These are phyloP conservation scores for Epithele typhae DNA, from an alignment of 768 basidiomycete genomes.

Conservation along the genomic window DNA sequence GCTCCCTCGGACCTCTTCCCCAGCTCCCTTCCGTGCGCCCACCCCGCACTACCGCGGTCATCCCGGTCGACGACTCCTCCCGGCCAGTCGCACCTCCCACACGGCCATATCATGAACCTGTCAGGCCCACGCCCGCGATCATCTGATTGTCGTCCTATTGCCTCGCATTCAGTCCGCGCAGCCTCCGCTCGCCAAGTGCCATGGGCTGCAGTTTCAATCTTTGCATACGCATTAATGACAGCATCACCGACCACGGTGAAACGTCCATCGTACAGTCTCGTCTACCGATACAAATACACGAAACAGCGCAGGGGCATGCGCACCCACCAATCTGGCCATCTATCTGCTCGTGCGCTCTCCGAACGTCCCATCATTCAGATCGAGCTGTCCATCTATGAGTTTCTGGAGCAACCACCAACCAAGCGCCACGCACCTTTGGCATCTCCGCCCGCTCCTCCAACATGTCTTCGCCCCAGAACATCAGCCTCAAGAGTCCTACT, in stretches of 20 bases:
- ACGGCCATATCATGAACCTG: conserved; percentile 10
- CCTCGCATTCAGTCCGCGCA: too few species aligned
- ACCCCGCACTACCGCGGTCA: neutral
- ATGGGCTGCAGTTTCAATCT: too few species aligned
- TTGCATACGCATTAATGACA: too few species aligned
- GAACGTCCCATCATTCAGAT: conserved; percentile 24
- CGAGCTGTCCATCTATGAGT: conserved; percentile 12
- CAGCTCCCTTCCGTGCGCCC: neutral
- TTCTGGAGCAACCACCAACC: neutral
- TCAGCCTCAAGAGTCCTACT: conserved; percentile 72
- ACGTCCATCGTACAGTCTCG: conserved; percentile 6
- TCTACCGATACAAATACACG: conserved; percentile 5
- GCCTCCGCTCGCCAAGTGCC: neutral
- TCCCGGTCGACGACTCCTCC: neutral
- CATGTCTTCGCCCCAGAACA: conserved; percentile 85
- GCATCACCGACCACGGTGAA: neutral
- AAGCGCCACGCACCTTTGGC: conserved; percentile 54
- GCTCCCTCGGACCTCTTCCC: conserved; percentile 2
- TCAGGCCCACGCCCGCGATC: conserved; percentile 11
- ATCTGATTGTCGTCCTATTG: conserved; percentile 16
- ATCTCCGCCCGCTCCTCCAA: conserved; percentile 76
- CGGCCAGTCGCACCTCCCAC: neutral
- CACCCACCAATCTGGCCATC: neutral
- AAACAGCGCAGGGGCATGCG: neutral
- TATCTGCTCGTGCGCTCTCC: conserved; percentile 8